Base-by-base conservation (phyloP, 805 yeast genomes). In the Lipomyces yamadae region DNA sequence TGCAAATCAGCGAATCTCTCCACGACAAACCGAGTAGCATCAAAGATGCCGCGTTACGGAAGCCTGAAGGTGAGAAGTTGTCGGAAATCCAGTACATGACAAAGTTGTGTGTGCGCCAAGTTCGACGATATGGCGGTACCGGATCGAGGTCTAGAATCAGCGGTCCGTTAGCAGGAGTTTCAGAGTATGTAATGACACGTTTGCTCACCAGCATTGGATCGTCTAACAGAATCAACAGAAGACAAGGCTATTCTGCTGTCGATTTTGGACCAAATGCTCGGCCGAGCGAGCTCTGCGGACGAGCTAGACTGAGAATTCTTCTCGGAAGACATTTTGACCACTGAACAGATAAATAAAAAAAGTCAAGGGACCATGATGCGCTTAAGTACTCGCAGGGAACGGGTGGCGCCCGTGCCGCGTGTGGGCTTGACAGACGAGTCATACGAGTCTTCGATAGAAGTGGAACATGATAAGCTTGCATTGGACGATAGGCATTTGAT, bases 371-470 rank as follows among this genome's bases (percentile, higher is more conserved):
- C 13, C 45, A 90, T 10, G 90, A 84, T 68, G 97, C 97, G 78
- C 92, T n/a, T 42, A 42, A 42, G 15, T 42, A 42, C 48, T n/a
- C 48, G n/a, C 10, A 18, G 6, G 24, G 48, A 42, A 24, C 48
- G 2, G 92, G 24, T 0, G 94, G 85, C 0, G 93, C 84, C 70
- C 97, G 81, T 54, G 87, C 84, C n/a, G 87, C 81, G 29, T 89
- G 89, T 1, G 95, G 95, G 13, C 39, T 81, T 89, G 90, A 0
- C 92, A 85, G 66, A 89, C 81, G 73, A 90, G 94, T 42, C 48
- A n/a, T 42, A 0, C 18, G 48, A 15, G 48, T 15, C 3, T 4
- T 10, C n/a, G 29, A 11, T 42, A 15, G 6, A n/a, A 15, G 48
- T 4, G 73, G 89, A 88, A 70, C 84, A 83, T 11, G 90, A 37